Conservation (phyloP, 345 rosid genomes). For the Eucalyptus sideroxylon region DNA sequence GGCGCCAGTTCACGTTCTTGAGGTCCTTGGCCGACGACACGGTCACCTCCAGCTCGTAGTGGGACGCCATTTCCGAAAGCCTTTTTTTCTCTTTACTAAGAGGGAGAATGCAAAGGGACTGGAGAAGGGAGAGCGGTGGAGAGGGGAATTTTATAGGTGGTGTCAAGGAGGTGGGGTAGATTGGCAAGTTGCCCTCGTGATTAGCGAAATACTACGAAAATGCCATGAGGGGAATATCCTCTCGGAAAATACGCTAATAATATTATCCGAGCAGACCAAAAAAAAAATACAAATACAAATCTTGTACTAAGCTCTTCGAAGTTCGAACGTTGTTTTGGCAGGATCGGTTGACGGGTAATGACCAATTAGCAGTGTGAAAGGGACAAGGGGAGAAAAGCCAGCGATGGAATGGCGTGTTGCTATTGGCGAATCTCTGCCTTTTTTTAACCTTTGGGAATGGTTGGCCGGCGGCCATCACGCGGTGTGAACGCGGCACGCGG, state of each 20-base stretch:
- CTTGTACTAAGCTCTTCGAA: neutral
- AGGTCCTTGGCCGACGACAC: constrained; percentile 55
- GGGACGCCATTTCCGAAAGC: constrained; percentile 9
- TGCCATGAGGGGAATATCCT: neutral
- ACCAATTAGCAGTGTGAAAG: neutral
- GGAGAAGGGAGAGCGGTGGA: neutral
- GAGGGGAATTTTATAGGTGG: neutral
- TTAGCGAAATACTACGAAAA: neutral
- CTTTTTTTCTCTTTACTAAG: neutral
- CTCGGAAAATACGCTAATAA: neutral
- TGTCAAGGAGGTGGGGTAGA: neutral
- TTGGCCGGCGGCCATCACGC: neutral
- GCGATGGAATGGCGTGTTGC: neutral
- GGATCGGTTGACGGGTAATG: neutral
- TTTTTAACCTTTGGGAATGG: neutral
- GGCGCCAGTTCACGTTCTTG: constrained; percentile 88
- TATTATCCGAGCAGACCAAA: neutral
- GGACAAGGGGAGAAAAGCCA: neutral
- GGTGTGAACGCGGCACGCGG: neutral
- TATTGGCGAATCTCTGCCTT: neutral
- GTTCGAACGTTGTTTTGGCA: neutral
- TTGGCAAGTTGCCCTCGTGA: neutral
- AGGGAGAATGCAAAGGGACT: neutral
- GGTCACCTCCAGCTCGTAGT: constrained; percentile 38
- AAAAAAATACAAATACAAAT: too few species aligned